Base-by-base conservation (phyloP, 1,284 basidiomycete species). In the Schizophyllum commune region DNA sequence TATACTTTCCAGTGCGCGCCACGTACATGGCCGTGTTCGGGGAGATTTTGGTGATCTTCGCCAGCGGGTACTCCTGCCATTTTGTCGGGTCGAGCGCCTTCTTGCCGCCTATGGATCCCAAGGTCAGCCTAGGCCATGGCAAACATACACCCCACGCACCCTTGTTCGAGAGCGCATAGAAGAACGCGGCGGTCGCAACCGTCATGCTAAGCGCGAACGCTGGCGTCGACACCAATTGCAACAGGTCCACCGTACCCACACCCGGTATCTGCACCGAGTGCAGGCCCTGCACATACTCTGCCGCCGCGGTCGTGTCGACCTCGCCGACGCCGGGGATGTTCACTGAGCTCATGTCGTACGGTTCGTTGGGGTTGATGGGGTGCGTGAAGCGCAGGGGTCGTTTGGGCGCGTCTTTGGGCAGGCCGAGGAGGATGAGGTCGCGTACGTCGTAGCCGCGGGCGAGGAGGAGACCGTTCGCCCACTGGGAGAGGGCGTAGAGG, bases 21-120 rank as follows among this genome's bases (percentile, higher is more conserved):
- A 76, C 86, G 65, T 69, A 96, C 91, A 95, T 81, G 63, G 95
- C 94, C 58, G 95, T 97, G 78, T 99, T 99, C 65, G 90, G 91
- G n/a, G 95, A 97, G 63, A 98, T 80, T 67, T 85, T 78, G 57
- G 86, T 88, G 77, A 96, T 97, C 69, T 92, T 82, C 64, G 81
- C 77, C 61, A 99, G 84, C 57, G 88, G 83, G 78, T 92, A 98
- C 63, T 89, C 79, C 70, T 91, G 84, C 89, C 92, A 99, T 61
- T 79, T 77, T 62, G 81, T 80, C 3, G 92, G 83, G 74, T 91
- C 82, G 62, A 97, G 81, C 21, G 87, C 84, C 51, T 89, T 87
- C 63, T 80, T 77, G 55, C 81, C 79, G 67, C 78, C 85, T 88
- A 66, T 52, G 56, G 57, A 39, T 4, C n/a, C 33, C 21, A 32